Evolutionary conservation across 23 red algal species (phyloP).

Genomic region (Gracilaria caudata): DNA sequence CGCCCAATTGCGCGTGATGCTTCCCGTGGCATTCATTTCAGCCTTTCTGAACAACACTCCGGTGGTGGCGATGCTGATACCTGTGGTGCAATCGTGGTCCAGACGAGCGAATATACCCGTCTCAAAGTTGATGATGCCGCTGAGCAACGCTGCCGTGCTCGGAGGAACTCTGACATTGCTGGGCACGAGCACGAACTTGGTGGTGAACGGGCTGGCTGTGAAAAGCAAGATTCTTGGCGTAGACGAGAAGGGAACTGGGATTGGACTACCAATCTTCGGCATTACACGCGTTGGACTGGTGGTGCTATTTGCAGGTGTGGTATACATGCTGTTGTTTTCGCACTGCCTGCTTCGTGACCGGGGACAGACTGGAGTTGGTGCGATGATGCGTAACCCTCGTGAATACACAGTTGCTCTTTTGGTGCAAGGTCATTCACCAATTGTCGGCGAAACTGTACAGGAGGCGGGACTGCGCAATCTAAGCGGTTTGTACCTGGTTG

Average conservation of each 20-base stretch:
- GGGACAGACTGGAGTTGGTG: constrained; percentile 22
- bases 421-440: constrained; percentile 51
- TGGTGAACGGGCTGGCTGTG: constrained; percentile 69
- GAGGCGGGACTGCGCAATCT: constrained; percentile 82
- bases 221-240: constrained; percentile 39
- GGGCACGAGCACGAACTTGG: constrained; percentile 74
- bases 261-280: constrained; percentile 73
- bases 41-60: constrained; percentile 86
- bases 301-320: constrained; percentile 21
- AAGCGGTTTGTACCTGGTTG: constrained; percentile 74
- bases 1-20: constrained; percentile 65
- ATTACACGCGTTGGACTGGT: constrained; percentile 48
- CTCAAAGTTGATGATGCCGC: constrained; percentile 83
- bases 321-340: constrained; percentile 65
- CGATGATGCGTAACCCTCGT: constrained; percentile 68
- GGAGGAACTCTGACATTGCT: constrained; percentile 77
- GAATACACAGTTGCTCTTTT: constrained; percentile 84
- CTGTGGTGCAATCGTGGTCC: constrained; percentile 71
- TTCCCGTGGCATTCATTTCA: constrained; percentile 70
- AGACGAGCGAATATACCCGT: constrained; percentile 53
- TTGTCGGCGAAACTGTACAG: constrained; percentile 71
- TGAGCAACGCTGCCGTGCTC: constrained; percentile 80
- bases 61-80: constrained; percentile 78
- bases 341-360: constrained; percentile 72
- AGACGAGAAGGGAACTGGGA: constrained; percentile 40